Evolutionary conservation across 2,329 filamentous ascomycete genomes (phyloP).

Genomic region (Daldinia eschscholtzii): DNA sequence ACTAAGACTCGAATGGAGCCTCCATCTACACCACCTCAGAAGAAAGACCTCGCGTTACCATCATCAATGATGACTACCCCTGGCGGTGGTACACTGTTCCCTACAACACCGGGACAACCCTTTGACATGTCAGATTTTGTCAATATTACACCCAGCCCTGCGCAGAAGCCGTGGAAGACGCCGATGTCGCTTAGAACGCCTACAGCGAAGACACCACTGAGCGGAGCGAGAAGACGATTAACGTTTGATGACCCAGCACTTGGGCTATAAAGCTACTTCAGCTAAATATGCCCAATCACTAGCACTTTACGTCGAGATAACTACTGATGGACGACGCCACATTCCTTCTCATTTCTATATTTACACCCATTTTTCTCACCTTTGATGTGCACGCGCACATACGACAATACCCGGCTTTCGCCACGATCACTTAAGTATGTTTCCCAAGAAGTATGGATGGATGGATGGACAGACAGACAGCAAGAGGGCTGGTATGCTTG

Average conservation of each 20-base stretch:
- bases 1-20: slow-evolving; percentile 71
- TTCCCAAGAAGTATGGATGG: slow-evolving; percentile 33
- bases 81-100: slow-evolving; percentile 75
- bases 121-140: slow-evolving; percentile 98
- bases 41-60: slow-evolving; percentile 76
- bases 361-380: slow-evolving; percentile 21
- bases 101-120: slow-evolving; percentile 81
- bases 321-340: slow-evolving; percentile 11
- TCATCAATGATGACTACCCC: slow-evolving; percentile 93
- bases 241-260: slow-evolving; percentile 82
- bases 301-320: slow-evolving; percentile 15
- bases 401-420: slow-evolving; percentile 43
- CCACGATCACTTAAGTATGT: slow-evolving; percentile 37
- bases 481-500: slow-evolving; percentile 18
- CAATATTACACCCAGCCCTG: slow-evolving; percentile 96
- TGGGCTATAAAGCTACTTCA: slow-evolving; percentile 4
- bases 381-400: slow-evolving; percentile 27
- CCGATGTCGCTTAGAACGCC: slow-evolving; percentile 67
- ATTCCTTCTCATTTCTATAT: slow-evolving; percentile 13
- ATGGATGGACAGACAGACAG: slow-evolving; percentile 5
- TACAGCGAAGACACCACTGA: slow-evolving; percentile 67
- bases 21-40: slow-evolving; percentile 81
- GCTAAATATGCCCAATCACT: slow-evolving; percentile 10
- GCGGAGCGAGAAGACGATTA: slow-evolving; percentile 78
- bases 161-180: slow-evolving; percentile 89